phyloP scores from a whole-genome alignment of 176 grass and related monocot species.

The Microstegium vimineum region DNA sequence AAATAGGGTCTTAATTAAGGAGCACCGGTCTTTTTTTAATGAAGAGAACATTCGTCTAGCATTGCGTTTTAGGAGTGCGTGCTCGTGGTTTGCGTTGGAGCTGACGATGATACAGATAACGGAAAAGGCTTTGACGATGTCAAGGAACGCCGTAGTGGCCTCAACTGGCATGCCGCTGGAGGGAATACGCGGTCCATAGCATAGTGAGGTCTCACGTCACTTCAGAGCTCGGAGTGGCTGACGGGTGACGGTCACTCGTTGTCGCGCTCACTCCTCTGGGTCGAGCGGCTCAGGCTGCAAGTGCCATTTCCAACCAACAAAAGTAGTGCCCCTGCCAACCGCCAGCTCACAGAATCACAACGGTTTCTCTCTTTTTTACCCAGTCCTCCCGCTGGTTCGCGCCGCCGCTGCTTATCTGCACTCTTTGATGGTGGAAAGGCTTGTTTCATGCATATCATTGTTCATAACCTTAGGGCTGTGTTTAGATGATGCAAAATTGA shows the following conservation, averaged over 20 bases:
- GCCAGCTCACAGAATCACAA: not conserved
- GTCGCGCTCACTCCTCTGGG: not conserved
- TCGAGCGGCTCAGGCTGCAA: not conserved
- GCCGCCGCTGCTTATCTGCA: not conserved
- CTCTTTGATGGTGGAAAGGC: too few species aligned
- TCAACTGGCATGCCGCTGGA: conserved; percentile 40
- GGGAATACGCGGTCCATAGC: not conserved
- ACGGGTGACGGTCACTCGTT: not conserved
- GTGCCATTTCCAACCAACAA: not conserved
- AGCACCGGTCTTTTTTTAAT: not conserved
- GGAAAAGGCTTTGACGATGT: conserved; percentile 32
- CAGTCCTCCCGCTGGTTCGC: conserved; percentile 7
- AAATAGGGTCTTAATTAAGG: not conserved
- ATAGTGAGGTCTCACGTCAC: conserved; percentile 15
- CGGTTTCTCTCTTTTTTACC: conserved; percentile 21
- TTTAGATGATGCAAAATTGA: too few species aligned
- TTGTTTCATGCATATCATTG: too few species aligned
- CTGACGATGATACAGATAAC: not conserved
- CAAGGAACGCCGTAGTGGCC: conserved; percentile 1
- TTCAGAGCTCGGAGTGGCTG: not conserved
- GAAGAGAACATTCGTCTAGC: not conserved
- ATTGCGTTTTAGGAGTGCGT: not conserved
- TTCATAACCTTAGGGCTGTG: too few species aligned
- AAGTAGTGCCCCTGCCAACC: not conserved
- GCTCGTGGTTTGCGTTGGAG: not conserved